Conservation (phyloP, 345 rosid species). For the Rubroshorea leprosula region DNA sequence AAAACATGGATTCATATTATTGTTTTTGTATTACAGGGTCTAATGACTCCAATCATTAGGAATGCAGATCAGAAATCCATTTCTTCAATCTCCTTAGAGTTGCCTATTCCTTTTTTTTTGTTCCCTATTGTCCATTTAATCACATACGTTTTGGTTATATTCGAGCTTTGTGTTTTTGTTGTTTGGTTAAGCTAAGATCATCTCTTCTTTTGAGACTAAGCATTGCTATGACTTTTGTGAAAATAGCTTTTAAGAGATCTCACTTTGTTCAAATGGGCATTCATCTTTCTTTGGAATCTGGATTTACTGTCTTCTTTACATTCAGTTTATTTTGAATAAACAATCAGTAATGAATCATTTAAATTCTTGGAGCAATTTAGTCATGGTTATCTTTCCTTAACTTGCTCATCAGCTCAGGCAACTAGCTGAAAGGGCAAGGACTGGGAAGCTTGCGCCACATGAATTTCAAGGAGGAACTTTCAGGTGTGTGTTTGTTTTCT, state of each 20-base stretch:
- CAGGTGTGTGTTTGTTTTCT: conserved; percentile 40
- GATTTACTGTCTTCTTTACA: too few species aligned
- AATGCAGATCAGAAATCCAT: conserved; percentile 95
- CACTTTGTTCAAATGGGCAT: too few species aligned
- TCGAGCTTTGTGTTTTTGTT: background rate
- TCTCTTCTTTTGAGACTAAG: background rate
- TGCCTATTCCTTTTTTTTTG: conserved; percentile 21
- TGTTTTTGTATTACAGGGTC: conserved; percentile 54
- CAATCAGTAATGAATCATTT: background rate
- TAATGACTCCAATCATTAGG: conserved; percentile 89
- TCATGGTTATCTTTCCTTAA: conserved; percentile 7
- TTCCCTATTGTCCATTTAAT: background rate
- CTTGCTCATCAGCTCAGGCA: conserved; percentile 63
- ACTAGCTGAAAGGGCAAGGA: conserved; percentile 87
- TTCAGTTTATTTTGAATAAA: too few species aligned
- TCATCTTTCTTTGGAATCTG: too few species aligned
- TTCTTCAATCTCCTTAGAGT: conserved; percentile 81
- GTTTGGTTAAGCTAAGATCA: background rate
- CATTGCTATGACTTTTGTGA: background rate
- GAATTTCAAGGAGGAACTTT: conserved; percentile 99
- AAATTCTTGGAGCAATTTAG: background rate
- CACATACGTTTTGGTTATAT: background rate
- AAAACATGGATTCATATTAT: conserved; percentile 15
- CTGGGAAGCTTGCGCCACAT: conserved; percentile 83
- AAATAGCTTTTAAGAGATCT: too few species aligned